These are phyloP conservation scores for Capronia coronata DNA, from an alignment of 2,329 filamentous ascomycete genomes.

Conservation along the genomic window DNA sequence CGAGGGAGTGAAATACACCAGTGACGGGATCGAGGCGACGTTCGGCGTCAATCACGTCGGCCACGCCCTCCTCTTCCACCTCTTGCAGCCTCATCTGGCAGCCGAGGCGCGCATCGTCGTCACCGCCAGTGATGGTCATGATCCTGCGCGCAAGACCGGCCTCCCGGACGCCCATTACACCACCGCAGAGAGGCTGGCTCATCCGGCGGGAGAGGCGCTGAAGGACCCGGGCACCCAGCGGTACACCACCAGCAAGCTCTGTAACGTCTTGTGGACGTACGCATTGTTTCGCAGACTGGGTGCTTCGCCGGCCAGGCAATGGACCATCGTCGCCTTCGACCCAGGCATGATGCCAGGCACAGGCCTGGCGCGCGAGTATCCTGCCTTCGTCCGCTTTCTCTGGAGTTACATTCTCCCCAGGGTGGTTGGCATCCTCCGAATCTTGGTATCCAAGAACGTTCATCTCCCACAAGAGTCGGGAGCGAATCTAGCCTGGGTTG, in stretches of 20 bases:
- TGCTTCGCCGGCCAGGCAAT: constrained; percentile 24
- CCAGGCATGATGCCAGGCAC: constrained; percentile 47
- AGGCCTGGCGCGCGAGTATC: constrained; percentile 36
- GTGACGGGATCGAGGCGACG: constrained; percentile 43
- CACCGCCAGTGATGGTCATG: constrained; percentile 44
- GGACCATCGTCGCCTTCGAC: constrained; percentile 41
- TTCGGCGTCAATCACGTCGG: constrained; percentile 49
- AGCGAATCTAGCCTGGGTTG: constrained; percentile 38
- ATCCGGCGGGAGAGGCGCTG: constrained; percentile 32
- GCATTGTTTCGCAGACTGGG: constrained; percentile 38
- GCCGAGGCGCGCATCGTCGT: constrained; percentile 41
- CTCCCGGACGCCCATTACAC: constrained; percentile 42
- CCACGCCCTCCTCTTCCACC: constrained; percentile 46
- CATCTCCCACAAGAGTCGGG: constrained; percentile 39
- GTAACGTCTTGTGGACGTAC: constrained; percentile 47
- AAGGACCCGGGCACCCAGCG: constrained; percentile 35
- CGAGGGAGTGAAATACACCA: constrained; percentile 31
- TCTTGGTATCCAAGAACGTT: constrained; percentile 34
- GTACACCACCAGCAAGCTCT: constrained; percentile 44
- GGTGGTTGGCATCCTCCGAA: constrained; percentile 34
- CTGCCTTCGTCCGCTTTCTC: constrained; percentile 30
- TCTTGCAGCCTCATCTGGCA: constrained; percentile 40
- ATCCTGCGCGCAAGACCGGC: constrained; percentile 41
- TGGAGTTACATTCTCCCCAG: constrained; percentile 35
- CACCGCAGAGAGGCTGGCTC: constrained; percentile 42